These are phyloP conservation scores for Spencermartinsiella ligniputridi DNA, from an alignment of 1,139 yeast genomes.

Conservation along the genomic window DNA sequence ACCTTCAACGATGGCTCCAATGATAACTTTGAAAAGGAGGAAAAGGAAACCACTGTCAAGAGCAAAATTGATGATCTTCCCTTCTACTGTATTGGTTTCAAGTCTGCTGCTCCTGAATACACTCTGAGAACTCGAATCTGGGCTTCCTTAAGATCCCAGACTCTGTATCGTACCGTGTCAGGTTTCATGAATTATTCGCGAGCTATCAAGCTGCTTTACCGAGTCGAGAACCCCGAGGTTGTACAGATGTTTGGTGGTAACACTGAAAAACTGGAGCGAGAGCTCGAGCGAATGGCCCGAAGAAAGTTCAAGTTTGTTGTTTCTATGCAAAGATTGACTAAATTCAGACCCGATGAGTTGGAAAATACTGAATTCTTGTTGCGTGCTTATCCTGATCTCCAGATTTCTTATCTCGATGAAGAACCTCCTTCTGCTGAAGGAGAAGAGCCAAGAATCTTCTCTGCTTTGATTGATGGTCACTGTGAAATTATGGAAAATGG, in stretches of 20 bases:
- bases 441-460: slow-evolving; percentile 95
- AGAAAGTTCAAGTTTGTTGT: slow-evolving; percentile 96
- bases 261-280: slow-evolving; percentile 91
- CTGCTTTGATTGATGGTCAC: slow-evolving; percentile 97
- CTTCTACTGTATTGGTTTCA: slow-evolving; percentile 98
- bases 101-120: slow-evolving; percentile 98
- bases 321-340: slow-evolving; percentile 97
- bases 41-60: slow-evolving; percentile 63
- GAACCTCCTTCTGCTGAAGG: slow-evolving; percentile 84
- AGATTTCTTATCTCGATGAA: slow-evolving; percentile 97
- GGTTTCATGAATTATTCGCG: slow-evolving; percentile 99
- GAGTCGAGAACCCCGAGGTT: slow-evolving; percentile 98
- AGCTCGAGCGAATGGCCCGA: slow-evolving; percentile 98
- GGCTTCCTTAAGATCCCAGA: slow-evolving; percentile 98
- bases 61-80: slow-evolving; percentile 95
- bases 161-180: slow-evolving; percentile 95
- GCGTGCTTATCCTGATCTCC: slow-evolving; percentile 98
- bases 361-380: slow-evolving; percentile 97
- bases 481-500: slow-evolving; percentile 97
- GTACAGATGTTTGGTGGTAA: slow-evolving; percentile 98
- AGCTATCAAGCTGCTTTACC: slow-evolving; percentile 92
- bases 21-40: slow-evolving; percentile 46
- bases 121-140: slow-evolving; percentile 97
- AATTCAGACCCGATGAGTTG: slow-evolving; percentile 94
- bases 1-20: slow-evolving; percentile 26